phyloP scores from a whole-genome alignment of 2,329 filamentous ascomycete species.

The Trichoderma sp. region DNA sequence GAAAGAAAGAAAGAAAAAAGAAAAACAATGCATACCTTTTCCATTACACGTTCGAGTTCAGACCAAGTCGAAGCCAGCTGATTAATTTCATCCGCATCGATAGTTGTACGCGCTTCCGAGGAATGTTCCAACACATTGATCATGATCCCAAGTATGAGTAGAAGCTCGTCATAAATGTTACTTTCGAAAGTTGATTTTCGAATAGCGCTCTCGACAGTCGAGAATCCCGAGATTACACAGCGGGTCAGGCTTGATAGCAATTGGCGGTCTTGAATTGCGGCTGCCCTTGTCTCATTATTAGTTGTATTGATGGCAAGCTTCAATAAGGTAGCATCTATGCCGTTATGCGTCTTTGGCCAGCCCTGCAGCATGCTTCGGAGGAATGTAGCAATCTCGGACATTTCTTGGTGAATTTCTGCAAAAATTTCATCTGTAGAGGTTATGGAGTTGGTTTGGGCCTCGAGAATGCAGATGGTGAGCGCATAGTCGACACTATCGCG shows the following conservation, averaged over 20 bases:
- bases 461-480: slow-evolving; percentile 48
- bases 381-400: slow-evolving; percentile 39
- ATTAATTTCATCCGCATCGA: slow-evolving; percentile 51
- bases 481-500: slow-evolving; percentile 46
- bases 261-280: slow-evolving; percentile 66
- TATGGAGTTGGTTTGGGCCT: slow-evolving; percentile 41
- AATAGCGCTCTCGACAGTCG: slow-evolving; percentile 52
- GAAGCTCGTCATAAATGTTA: slow-evolving; percentile 67
- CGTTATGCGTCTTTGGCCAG: slow-evolving; percentile 39
- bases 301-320: slow-evolving; percentile 82
- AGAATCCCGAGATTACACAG: slow-evolving; percentile 57
- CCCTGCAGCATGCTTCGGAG: slow-evolving; percentile 37
- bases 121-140: slow-evolving; percentile 89
- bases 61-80: slow-evolving; percentile 67
- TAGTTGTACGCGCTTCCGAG: slow-evolving; percentile 50
- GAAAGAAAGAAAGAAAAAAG: too few relatives aligned
- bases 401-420: slow-evolving; percentile 35
- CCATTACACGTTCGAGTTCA: slow-evolving; percentile 66
- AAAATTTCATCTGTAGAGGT: slow-evolving; percentile 1
- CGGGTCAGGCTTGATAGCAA: slow-evolving; percentile 55
- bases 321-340: slow-evolving; percentile 39
- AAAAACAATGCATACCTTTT: slow-evolving; percentile 59
- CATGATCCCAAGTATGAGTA: slow-evolving; percentile 78
- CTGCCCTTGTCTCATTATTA: slow-evolving; percentile 77
- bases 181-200: slow-evolving; percentile 53